Evolutionary conservation across 2,329 filamentous ascomycete genomes (phyloP), one percentile per base, ranked within the genome.

Genomic region (Endoconidiophora laricicola): DNA sequence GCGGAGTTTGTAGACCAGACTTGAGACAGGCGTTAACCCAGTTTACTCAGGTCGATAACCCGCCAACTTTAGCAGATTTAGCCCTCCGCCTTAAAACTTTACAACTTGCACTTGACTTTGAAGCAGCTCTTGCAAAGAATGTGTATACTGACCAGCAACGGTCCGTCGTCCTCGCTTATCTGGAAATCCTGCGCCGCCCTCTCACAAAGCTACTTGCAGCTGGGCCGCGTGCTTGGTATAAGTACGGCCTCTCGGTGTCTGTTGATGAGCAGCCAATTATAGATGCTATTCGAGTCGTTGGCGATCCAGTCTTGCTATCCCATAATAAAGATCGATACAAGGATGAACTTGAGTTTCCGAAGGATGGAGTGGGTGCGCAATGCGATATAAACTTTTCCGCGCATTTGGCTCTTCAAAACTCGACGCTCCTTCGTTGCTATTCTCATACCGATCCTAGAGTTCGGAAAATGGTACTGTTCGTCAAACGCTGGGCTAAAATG

Each of bases 341-440:
- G 52, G 73, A 80, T 57, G 68, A 69, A 22, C 73, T 93, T 2
- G 86, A 91, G 61, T 90, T 90, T 52, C 83, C 84, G 4, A 85
- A 85, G 59, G 68, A 69, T 6, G 81, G 80, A 3, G 75, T 82
- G 24, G 86, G 86, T n/a, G 83, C 90, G 12, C 84, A 88, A 60
- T 91, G 85, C 61, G 86, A 94, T 60, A 86, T 95, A 69, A 94
- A 94, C 63, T 94, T 94, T 61, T 83, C 83, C 1, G 87, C 87
- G 16, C 78, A 84, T 42, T 74, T 94, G 2, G 86, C 81, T 1
- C 69, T 94, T 2, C 82, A 91, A 56, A 94, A 94, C 62, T 93
- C 87, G 0, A 67, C 77, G 33, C 75, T 95, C 38, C 73, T 95
- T 26, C 78, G 83, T 38, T 90, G 85, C 62, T 95, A 95, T 64